A percentile compares a stretch with the other conserved stretches of the same genome.
These are phyloP conservation scores for Fusarium lateritium DNA, from an alignment of 2,329 filamentous ascomycete species.

Conservation along the genomic window DNA sequence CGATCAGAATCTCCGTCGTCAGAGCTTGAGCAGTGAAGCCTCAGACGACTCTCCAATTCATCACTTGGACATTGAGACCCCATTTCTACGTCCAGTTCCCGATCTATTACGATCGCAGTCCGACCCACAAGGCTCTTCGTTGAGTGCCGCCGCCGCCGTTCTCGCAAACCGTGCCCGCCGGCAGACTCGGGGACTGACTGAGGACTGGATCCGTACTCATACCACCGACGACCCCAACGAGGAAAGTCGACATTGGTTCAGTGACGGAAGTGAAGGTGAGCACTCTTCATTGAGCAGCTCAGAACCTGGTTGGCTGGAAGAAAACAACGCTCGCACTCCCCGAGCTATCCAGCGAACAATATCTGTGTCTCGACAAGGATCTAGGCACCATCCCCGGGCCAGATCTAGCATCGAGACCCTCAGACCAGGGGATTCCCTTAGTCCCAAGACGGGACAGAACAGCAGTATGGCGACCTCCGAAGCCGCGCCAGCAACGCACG, in stretches of 20 bases:
- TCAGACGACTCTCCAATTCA: constrained; percentile 74
- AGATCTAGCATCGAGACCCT: constrained; percentile 72
- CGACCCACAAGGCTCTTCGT: constrained; percentile 49
- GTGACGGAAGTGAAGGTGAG: constrained; percentile 80
- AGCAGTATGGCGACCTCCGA: constrained; percentile 54
- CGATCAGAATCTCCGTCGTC: constrained; percentile 65
- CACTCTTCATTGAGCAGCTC: constrained; percentile 81
- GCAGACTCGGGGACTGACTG: constrained; percentile 75
- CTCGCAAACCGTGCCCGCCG: constrained; percentile 74
- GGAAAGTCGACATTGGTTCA: constrained; percentile 86
- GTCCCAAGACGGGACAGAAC: constrained; percentile 49
- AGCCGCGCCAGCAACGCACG: constrained; percentile 48
- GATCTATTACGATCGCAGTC: constrained; percentile 54
- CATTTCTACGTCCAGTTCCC: constrained; percentile 72
- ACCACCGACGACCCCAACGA: constrained; percentile 76
- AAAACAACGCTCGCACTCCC: constrained; percentile 64
- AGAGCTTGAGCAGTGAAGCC: constrained; percentile 70
- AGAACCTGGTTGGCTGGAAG: constrained; percentile 67
- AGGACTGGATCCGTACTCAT: constrained; percentile 90
- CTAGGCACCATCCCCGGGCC: constrained; percentile 61
- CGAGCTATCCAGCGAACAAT: constrained; percentile 54
- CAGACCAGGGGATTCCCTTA: constrained; percentile 54
- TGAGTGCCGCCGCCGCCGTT: constrained; percentile 72
- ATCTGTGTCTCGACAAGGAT: constrained; percentile 48
- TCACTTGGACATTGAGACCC: constrained; percentile 73